Conservation (phyloP, 1,284 basidiomycete species). For the Ustilago cynodontis region DNA sequence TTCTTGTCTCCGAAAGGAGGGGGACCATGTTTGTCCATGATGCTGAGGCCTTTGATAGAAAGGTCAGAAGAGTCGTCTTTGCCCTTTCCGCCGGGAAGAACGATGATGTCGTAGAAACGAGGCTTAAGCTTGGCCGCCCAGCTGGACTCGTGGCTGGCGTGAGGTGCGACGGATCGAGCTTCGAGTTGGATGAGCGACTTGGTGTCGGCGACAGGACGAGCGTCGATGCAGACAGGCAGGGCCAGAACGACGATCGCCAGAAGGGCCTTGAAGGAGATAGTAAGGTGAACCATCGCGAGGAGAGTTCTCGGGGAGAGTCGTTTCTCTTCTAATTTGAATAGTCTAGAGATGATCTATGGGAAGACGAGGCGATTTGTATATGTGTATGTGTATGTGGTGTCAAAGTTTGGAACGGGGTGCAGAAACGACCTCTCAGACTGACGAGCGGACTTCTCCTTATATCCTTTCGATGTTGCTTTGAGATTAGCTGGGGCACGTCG, state of each 20-base stretch:
- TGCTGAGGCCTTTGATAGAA: constrained; percentile 17
- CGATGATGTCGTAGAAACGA: constrained; percentile 25
- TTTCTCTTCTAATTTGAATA: neutral
- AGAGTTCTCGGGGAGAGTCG: neutral
- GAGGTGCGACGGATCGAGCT: constrained; percentile 1
- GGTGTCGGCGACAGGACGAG: constrained; percentile 17
- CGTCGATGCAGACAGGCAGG: constrained; percentile 23
- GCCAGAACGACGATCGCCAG: constrained; percentile 20
- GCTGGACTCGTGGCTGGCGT: neutral
- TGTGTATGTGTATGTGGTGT: neutral
- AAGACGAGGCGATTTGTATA: neutral
- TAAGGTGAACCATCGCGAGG: constrained; percentile 21
- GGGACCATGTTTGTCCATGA: constrained; percentile 19
- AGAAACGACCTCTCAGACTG: neutral
- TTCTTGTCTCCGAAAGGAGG: constrained; percentile 18
- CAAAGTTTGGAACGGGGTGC: neutral
- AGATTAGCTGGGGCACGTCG: neutral
- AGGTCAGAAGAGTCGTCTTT: constrained; percentile 5
- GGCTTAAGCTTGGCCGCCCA: constrained; percentile 13
- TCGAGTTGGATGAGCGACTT: neutral
- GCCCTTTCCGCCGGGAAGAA: constrained; percentile 13
- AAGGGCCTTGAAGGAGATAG: constrained; percentile 19
- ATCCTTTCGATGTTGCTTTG: constrained; percentile 4
- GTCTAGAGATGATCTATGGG: constrained; percentile 6
- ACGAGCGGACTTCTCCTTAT: neutral